Evolutionary conservation across 2,329 filamentous ascomycete genomes (phyloP).

Genomic region (Aspergillus felis): DNA sequence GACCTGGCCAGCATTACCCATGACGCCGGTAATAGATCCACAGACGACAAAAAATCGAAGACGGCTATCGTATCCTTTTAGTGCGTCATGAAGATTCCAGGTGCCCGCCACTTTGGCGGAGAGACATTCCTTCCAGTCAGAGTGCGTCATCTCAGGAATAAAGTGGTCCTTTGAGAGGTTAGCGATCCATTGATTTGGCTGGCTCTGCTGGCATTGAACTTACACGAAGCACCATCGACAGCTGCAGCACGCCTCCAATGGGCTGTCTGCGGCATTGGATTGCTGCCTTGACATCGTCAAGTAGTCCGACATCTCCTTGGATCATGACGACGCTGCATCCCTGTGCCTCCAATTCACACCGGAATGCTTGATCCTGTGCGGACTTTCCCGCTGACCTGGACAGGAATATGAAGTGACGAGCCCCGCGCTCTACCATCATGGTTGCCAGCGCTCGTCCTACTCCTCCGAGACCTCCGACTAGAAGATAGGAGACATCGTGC

Average conservation of each 20-base stretch:
- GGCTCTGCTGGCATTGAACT: too few relatives aligned
- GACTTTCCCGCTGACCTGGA: slow-evolving; percentile 26
- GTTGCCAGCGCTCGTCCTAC: slow-evolving; percentile 30
- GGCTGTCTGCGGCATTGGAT: not conserved
- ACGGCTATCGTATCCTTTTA: not conserved
- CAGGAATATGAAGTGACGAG: slow-evolving; percentile 31
- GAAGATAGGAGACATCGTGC: slow-evolving; percentile 25
- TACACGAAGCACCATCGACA: slow-evolving; percentile 21
- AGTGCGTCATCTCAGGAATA: not conserved
- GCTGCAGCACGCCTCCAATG: slow-evolving; percentile 16
- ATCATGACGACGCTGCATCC: slow-evolving; percentile 14
- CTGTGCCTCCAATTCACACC: slow-evolving; percentile 12
- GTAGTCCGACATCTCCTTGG: slow-evolving; percentile 9
- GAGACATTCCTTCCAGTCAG: not conserved
- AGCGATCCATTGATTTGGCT: too few relatives aligned
- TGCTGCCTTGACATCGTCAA: not conserved
- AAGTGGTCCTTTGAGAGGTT: too few relatives aligned
- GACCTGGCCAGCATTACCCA: slow-evolving; percentile 37
- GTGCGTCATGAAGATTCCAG: slow-evolving; percentile 19
- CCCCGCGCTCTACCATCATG: slow-evolving; percentile 34
- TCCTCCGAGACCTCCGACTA: slow-evolving; percentile 40
- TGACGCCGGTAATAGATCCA: slow-evolving; percentile 24
- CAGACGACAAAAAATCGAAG: slow-evolving; percentile 22
- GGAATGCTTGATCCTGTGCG: slow-evolving; percentile 8
- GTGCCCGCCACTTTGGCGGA: slow-evolving; percentile 14